Conservation (phyloP, 2,329 filamentous ascomycete species). For the Zymoseptoria crescenta region DNA sequence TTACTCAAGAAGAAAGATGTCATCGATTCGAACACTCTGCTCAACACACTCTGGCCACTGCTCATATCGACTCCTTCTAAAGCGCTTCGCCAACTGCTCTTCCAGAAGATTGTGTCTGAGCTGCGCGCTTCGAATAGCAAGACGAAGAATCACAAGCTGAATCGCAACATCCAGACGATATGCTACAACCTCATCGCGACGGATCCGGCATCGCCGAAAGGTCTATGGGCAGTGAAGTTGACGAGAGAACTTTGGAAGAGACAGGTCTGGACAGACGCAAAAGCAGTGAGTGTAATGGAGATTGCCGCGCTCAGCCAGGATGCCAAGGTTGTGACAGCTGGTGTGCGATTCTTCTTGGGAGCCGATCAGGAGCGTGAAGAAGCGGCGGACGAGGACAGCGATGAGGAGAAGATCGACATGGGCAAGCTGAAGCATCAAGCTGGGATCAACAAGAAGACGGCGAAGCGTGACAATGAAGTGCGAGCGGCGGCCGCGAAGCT, state of each 20-base stretch:
- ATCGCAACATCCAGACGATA: slow-evolving; percentile 85
- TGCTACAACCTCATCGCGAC: slow-evolving; percentile 85
- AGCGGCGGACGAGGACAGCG: slow-evolving; percentile 72
- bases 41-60: slow-evolving; percentile 91
- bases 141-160: slow-evolving; percentile 82
- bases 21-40: slow-evolving; percentile 72
- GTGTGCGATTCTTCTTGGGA: slow-evolving; percentile 88
- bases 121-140: slow-evolving; percentile 82
- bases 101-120: slow-evolving; percentile 87
- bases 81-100: slow-evolving; percentile 71
- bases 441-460: slow-evolving; percentile 93
- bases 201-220: slow-evolving; percentile 76
- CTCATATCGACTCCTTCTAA: slow-evolving; percentile 90
- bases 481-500: slow-evolving; percentile 75
- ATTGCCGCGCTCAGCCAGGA: slow-evolving; percentile 82
- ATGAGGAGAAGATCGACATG: slow-evolving; percentile 71
- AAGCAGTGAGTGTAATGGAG: slow-evolving; percentile 97
- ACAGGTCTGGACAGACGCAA: slow-evolving; percentile 90
- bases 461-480: slow-evolving; percentile 72
- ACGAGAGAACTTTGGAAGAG: slow-evolving; percentile 94
- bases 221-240: slow-evolving; percentile 91
- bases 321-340: slow-evolving; percentile 82
- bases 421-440: slow-evolving; percentile 74
- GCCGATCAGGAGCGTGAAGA: slow-evolving; percentile 95
- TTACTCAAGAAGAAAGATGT: slow-evolving; percentile 85